A percentile compares a stretch with the other conserved stretches of the same genome.
These are phyloP conservation scores for Populus hybrid DNA, from an alignment of 441 rosid genomes.

Conservation along the genomic window DNA sequence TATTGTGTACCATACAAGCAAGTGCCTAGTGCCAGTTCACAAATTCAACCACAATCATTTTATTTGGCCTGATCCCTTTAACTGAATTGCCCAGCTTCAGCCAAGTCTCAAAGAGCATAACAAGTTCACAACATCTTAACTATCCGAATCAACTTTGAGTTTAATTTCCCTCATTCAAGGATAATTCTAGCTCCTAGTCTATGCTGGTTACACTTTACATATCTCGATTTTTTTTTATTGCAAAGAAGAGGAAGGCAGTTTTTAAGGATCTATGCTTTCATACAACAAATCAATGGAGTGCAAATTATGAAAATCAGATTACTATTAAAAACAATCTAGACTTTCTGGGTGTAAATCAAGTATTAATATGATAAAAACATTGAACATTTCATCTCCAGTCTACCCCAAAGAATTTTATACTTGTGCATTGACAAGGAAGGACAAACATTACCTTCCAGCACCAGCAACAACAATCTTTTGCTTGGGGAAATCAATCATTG, in stretches of 20 bases:
- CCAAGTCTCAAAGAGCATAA: background rate
- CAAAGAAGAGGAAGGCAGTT: background rate
- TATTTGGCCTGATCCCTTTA: background rate
- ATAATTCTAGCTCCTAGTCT: background rate
- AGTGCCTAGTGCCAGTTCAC: background rate
- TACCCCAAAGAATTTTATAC: background rate
- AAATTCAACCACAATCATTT: conserved; percentile 1
- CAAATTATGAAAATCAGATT: background rate
- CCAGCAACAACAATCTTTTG: conserved; percentile 98
- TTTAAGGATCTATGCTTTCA: too few species aligned
- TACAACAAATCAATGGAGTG: background rate
- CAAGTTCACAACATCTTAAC: background rate
- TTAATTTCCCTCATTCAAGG: background rate
- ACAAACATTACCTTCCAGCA: conserved; percentile 80
- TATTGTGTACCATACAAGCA: background rate
- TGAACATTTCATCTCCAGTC: background rate
- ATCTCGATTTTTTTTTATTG: background rate
- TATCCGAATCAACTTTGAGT: background rate
- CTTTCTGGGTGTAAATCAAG: conserved; percentile 12
- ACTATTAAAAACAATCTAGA: background rate
- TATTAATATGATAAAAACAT: background rate
- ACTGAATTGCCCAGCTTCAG: background rate
- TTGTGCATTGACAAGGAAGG: background rate
- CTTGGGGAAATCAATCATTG: conserved; percentile 98
- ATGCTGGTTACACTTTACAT: background rate